A percentile compares a stretch with the other conserved stretches of the same genome.
phyloP scores from a whole-genome alignment of 2,329 filamentous ascomycete species.

The Trichophyton verrucosum region DNA sequence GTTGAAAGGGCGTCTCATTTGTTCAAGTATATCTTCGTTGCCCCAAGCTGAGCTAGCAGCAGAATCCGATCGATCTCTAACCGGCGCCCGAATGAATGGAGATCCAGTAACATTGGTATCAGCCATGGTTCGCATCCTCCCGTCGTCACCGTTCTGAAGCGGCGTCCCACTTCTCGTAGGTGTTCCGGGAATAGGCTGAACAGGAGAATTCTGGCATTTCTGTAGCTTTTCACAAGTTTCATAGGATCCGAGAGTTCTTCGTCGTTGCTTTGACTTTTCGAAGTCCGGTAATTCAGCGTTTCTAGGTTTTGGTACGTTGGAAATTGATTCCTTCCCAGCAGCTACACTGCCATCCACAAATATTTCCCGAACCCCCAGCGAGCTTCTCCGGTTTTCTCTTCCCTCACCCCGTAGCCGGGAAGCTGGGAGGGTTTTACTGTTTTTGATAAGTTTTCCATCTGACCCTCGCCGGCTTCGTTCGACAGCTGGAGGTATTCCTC shows the following conservation, averaged over 20 bases:
- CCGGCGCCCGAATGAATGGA: conserved; percentile 36
- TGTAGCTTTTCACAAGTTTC: background rate
- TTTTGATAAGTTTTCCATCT: background rate
- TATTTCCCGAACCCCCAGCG: background rate
- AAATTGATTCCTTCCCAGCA: background rate
- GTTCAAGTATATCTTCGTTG: background rate
- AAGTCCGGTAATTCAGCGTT: background rate
- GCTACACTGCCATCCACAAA: background rate
- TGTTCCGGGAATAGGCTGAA: conserved; percentile 19
- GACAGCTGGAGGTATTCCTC: background rate
- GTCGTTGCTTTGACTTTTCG: background rate
- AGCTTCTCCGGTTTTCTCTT: conserved; percentile 7
- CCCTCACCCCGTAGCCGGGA: conserved; percentile 2
- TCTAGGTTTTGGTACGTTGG: background rate
- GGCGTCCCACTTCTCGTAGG: conserved; percentile 21
- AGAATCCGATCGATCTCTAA: conserved; percentile 14
- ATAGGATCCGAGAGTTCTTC: background rate
- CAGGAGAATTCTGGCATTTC: conserved; percentile 26
- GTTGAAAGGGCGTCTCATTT: background rate
- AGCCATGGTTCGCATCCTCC: conserved; percentile 8
- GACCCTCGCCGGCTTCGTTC: background rate
- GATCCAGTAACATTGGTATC: conserved; percentile 34
- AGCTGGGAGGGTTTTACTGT: background rate
- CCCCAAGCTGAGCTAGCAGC: background rate
- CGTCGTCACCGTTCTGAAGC: conserved; percentile 18